A percentile compares a stretch with the other conserved stretches of the same genome.
These are phyloP conservation scores for Oryza coarctata DNA, from an alignment of 176 grass and related monocot species.

Conservation along the genomic window DNA sequence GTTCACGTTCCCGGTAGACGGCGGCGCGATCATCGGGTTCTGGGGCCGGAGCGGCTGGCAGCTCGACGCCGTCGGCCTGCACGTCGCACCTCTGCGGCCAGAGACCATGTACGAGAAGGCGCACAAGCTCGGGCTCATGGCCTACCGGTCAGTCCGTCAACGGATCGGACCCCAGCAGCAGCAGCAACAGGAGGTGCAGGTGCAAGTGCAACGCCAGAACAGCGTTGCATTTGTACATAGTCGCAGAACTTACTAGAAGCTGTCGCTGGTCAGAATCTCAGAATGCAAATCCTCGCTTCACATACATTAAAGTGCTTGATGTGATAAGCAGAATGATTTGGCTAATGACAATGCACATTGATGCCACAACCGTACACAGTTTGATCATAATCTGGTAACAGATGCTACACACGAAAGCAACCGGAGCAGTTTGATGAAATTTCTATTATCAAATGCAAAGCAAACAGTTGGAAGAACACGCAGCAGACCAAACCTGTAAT, in stretches of 20 bases:
- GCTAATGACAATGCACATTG: background rate
- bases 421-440: no score
- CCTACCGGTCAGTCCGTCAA: conserved; percentile 25
- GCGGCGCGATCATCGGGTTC: conserved; percentile 34
- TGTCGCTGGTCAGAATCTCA: background rate
- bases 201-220: background rate
- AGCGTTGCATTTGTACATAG: background rate
- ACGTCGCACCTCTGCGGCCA: conserved; percentile 24
- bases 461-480: background rate
- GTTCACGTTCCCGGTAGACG: conserved; percentile 47
- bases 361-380: no score
- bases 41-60: conserved; percentile 43
- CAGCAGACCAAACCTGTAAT: background rate
- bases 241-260: background rate
- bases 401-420: no score
- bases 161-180: background rate
- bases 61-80: conserved; percentile 48
- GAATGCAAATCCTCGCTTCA: background rate
- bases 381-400: no score
- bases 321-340: background rate
- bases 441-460: background rate
- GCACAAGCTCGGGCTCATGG: conserved; percentile 24
- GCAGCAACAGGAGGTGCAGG: conserved; percentile 4
- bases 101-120: conserved; percentile 35
- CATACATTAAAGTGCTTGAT: background rate